A percentile compares a stretch with the other conserved stretches of the same genome.
Conservation (phyloP, 2,329 filamentous ascomycete genomes). For the Didymella glomerata region DNA sequence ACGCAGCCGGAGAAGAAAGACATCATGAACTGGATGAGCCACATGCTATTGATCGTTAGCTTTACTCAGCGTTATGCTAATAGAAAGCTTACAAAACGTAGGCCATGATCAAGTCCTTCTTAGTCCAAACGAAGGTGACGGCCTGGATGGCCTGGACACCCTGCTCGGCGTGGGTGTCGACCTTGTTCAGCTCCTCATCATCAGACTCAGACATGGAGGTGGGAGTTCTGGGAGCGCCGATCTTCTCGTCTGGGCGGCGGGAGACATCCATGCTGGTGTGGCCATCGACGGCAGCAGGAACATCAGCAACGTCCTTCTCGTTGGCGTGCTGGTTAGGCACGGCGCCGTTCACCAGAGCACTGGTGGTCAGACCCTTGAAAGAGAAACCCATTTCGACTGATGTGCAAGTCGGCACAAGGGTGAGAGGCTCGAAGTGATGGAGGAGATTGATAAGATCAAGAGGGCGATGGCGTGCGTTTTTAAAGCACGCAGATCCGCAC, state of each 20-base stretch:
- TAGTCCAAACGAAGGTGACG: slow-evolving; percentile 40
- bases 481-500: slow-evolving; percentile 32
- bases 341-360: slow-evolving; percentile 36
- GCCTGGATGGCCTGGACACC: slow-evolving; percentile 45
- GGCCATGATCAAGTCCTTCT: slow-evolving; percentile 37
- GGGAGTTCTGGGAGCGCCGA: slow-evolving; percentile 32
- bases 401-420: slow-evolving; percentile 12
- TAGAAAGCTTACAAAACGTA: slow-evolving; percentile 39
- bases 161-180: slow-evolving; percentile 40
- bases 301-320: slow-evolving; percentile 39
- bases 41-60: slow-evolving; percentile 38
- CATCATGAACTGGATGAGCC: slow-evolving; percentile 58
- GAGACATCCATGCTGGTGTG: slow-evolving; percentile 40
- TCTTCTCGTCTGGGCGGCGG: slow-evolving; percentile 38
- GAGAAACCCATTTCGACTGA: slow-evolving; percentile 40
- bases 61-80: background rate
- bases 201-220: slow-evolving; percentile 26
- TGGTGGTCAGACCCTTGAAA: slow-evolving; percentile 44
- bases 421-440: slow-evolving; percentile 12
- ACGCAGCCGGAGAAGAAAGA: slow-evolving; percentile 55
- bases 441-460: slow-evolving; percentile 41
- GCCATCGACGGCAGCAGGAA: slow-evolving; percentile 40
- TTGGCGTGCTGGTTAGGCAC: slow-evolving; percentile 21
- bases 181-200: slow-evolving; percentile 45
- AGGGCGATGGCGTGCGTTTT: slow-evolving; percentile 24